Percentiles rank a stretch among this genome's conserved stretches.
These are phyloP conservation scores for Takakia lepidozioides DNA, from an alignment of 225 moss, liverwort and hornwort species.

Conservation along the genomic window DNA sequence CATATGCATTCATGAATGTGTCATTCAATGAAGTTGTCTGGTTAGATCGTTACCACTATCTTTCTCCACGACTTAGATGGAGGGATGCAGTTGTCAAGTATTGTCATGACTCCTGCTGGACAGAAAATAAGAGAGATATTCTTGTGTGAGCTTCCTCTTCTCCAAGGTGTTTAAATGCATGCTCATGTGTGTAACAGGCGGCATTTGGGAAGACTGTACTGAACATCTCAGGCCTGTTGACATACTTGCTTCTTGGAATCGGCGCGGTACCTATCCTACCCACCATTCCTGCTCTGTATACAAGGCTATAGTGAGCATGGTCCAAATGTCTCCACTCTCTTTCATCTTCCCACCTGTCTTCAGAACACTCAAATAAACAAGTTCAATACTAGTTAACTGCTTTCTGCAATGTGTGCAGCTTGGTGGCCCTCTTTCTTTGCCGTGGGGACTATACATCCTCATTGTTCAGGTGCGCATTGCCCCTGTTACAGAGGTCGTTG, in stretches of 20 bases:
- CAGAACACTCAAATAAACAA: neutral
- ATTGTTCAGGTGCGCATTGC: constrained; percentile 57
- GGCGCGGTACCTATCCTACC: constrained; percentile 44
- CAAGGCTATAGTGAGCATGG: too few relatives aligned
- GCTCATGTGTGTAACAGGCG: constrained; percentile 42
- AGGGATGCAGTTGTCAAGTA: too few relatives aligned
- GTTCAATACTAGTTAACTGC: too few relatives aligned
- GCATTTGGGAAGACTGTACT: constrained; percentile 68
- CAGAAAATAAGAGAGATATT: too few relatives aligned
- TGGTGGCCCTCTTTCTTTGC: constrained; percentile 87
- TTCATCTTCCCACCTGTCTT: neutral
- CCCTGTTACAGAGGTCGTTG: neutral
- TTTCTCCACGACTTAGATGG: too few relatives aligned
- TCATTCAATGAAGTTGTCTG: too few relatives aligned
- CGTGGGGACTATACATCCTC: constrained; percentile 92
- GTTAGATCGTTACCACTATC: too few relatives aligned
- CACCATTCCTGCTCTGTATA: too few relatives aligned
- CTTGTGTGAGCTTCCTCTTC: too few relatives aligned
- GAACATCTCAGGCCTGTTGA: constrained; percentile 71
- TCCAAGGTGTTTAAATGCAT: too few relatives aligned
- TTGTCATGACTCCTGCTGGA: too few relatives aligned
- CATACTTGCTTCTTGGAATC: constrained; percentile 77
- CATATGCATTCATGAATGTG: too few relatives aligned
- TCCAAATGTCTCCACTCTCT: neutral
- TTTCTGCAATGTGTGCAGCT: constrained; percentile 34